Base-by-base conservation (phyloP, 73 alveolate species). In the Durusdinium trenchii region DNA sequence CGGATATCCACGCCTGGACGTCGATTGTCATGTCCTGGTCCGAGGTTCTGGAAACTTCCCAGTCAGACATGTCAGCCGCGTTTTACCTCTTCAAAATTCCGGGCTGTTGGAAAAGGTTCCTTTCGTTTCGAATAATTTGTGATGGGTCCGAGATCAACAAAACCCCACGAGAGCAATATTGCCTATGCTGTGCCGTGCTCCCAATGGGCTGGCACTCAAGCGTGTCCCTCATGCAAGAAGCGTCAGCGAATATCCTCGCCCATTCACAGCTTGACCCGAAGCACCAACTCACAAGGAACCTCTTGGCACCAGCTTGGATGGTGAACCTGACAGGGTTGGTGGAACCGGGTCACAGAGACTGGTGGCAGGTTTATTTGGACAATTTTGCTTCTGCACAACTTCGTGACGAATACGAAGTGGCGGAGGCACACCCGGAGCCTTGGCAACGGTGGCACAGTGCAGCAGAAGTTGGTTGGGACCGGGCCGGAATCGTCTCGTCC, bases 281-380 rank as follows among this genome's bases (percentile, higher is more conserved):
- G 43, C 94, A 48, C 10, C 60, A 85, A 20, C 14, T 85, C 3
- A 7, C 57, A 5, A 54, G 40, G 14, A 54, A 38, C 20, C 1
- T n/a, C 30, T 35, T 20, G n/a, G 35, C 38, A 26, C 85, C 85
- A 0, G 52, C 30, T 3, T 73, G 85, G 85, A n/a, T n/a, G n/a
- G n/a, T n/a, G n/a, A n/a, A n/a, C n/a, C 38, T 73, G 52, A 3
- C 35, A 16, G 35, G 40, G 85, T 48, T 36, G 7, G 28, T 50
- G 5, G 32, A 38, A 2, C 14, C 28, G 9, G 0, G n/a, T 35
- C 35, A 32, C 54, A n/a, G 35, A 7, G 48, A 48, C n/a, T 73
- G 85, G 85, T 73, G 85, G 85, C 85, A 73, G 7, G 85, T 73
- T 2, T 73, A 73, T 51, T 51, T 73, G 14, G 85, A 73, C 51